These are phyloP conservation scores for Adiantum capillusveneris DNA, from an alignment of 75 land plant genomes.

Conservation along the genomic window DNA sequence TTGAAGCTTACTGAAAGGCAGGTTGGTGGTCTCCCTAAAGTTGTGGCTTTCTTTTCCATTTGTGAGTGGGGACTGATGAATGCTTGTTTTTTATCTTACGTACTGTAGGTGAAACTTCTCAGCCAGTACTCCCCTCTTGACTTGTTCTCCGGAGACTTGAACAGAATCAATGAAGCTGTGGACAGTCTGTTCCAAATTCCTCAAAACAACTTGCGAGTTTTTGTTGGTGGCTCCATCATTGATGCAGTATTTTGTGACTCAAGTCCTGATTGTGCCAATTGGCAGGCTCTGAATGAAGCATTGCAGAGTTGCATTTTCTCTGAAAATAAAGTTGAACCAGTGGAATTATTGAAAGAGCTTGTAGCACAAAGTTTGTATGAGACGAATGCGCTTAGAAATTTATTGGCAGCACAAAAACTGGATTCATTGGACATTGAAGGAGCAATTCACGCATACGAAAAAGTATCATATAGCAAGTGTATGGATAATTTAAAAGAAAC, in stretches of 20 bases:
- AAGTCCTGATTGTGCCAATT: not conserved
- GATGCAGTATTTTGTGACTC: not conserved
- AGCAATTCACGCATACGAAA: constrained; percentile 73
- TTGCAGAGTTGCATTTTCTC: constrained; percentile 24
- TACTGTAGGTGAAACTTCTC: constrained; percentile 44
- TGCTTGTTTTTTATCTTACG: not conserved
- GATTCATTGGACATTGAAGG: constrained; percentile 90
- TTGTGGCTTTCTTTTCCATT: not conserved
- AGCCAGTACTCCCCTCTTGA: constrained; percentile 91
- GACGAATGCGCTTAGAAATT: constrained; percentile 35
- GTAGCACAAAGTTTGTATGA: constrained; percentile 46
- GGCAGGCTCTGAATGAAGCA: constrained; percentile 34
- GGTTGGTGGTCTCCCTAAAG: constrained; percentile 25
- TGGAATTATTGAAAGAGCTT: constrained; percentile 48
- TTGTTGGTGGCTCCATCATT: constrained; percentile 48
- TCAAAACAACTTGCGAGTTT: constrained; percentile 89
- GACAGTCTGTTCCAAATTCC: constrained; percentile 59
- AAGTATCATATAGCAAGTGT: constrained; percentile 2
- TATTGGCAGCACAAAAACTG: constrained; percentile 69
- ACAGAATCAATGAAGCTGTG: constrained; percentile 55
- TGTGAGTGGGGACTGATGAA: not conserved
- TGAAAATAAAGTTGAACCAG: constrained; percentile 35
- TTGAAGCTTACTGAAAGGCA: constrained; percentile 64
- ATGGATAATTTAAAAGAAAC: not conserved
- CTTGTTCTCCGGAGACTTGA: constrained; percentile 73